phyloP scores from a whole-genome alignment of 441 rosid genomes.

The Euphorbia corollata region DNA sequence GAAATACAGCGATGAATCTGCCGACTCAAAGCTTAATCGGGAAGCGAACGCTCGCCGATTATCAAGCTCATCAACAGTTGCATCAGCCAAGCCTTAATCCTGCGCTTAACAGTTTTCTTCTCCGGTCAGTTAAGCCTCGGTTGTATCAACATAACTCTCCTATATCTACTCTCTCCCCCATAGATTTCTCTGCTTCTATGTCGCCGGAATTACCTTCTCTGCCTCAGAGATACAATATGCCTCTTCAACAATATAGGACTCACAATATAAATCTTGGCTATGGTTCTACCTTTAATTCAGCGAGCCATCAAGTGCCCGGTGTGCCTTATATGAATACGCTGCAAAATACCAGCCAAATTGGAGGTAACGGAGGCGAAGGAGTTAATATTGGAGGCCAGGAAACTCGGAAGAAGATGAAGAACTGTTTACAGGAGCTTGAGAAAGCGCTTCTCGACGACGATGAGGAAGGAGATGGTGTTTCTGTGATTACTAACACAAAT shows the following conservation, averaged over 20 bases:
- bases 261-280: slow-evolving; percentile 18
- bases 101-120: slow-evolving; percentile 37
- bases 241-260: slow-evolving; percentile 43
- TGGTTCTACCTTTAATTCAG: slow-evolving; percentile 24
- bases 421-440: slow-evolving; percentile 70
- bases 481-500: slow-evolving; percentile 56
- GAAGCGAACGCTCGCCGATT: slow-evolving; percentile 63
- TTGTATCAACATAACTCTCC: slow-evolving; percentile 41
- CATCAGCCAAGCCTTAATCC: slow-evolving; percentile 22
- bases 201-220: slow-evolving; percentile 23
- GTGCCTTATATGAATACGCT: slow-evolving; percentile 32
- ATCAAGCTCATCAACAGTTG: slow-evolving; percentile 36
- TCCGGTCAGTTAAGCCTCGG: slow-evolving; percentile 67
- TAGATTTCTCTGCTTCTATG: slow-evolving; percentile 32
- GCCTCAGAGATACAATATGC: slow-evolving; percentile 42
- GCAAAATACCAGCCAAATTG: slow-evolving; percentile 23
- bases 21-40: slow-evolving; percentile 32
- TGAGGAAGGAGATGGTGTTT: slow-evolving; percentile 53
- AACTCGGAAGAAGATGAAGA: slow-evolving; percentile 62
- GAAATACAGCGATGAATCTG: slow-evolving; percentile 21
- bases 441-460: slow-evolving; percentile 67
- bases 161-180: slow-evolving; percentile 34
- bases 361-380: slow-evolving; percentile 10
- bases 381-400: slow-evolving; percentile 27
- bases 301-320: slow-evolving; percentile 21